Base-by-base conservation (phyloP, 768 basidiomycete genomes). In the Butyriboletus loyo region DNA sequence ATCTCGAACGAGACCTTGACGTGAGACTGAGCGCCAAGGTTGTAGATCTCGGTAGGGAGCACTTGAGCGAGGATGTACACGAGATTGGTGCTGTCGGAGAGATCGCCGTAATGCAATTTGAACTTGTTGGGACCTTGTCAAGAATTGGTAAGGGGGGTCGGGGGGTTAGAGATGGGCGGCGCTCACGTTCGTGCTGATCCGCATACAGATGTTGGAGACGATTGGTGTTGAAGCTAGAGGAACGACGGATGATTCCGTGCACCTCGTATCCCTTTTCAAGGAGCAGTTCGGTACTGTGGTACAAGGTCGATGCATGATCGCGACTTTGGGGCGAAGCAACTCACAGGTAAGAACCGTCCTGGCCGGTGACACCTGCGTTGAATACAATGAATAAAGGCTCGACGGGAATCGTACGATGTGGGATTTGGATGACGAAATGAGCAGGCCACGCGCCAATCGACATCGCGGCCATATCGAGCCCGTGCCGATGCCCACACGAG, bases 1-100 rank as follows among this genome's bases (percentile, higher is more conserved):
- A 98, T 96, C 72, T 98, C 96, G 71, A 98, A 98, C 25, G 94
- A 97, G 59, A 98, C 95, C 72, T 98, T 98, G 77, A 98, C 95
- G 75, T 98, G 95, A 38, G 91, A 93, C 71, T 98, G 95, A 15
- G 95, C 95, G 40, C 93, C 95, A 47, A 98, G 86, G 72, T 98
- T 98, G 83, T 97, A 98, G 55, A 98, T 87, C 73, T 98, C 96
- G 21, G 92, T 87, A 2, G 95, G 95, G 70, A 89, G 89, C 50
- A 97, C 93, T 63, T 92, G 86, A 4, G 96, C 88, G 68, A 98
- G 87, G 75, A 98, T 88, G 73, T 94, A 94, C 40, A 97, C 95
- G 56, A 98, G 85, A 69, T 98, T 98, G 65, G 95, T 97, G 72
- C 89, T 92, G 76, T 98, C 95, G 64, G 89, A 87, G 64, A 96